Percentiles rank a stretch among this genome's conserved stretches.
Conservation (phyloP, 73 alveolate genomes). For the Blepharisma japonicum region DNA sequence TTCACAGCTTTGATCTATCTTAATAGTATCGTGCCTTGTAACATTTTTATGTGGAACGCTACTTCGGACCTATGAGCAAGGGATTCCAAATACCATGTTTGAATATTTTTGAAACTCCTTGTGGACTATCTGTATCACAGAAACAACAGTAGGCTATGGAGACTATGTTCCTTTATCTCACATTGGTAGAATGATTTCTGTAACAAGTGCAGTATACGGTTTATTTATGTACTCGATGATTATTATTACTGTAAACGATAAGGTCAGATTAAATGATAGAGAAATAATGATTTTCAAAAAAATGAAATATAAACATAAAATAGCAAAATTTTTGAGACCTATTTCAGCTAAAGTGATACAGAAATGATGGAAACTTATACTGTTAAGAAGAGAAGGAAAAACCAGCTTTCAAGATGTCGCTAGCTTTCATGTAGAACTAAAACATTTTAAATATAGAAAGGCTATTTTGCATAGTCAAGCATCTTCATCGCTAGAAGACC, state of each 20-base stretch:
- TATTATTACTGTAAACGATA: neutral
- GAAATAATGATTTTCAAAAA: neutral
- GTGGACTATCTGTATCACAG: conserved; percentile 1
- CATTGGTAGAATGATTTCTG: neutral
- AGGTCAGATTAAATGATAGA: neutral
- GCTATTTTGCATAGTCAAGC: neutral
- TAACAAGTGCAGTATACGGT: neutral
- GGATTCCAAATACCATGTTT: neutral
- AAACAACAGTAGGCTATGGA: conserved; percentile 22
- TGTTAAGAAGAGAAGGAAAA: neutral
- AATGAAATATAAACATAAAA: neutral
- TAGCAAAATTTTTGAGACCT: neutral
- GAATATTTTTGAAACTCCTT: neutral
- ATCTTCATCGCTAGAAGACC: neutral
- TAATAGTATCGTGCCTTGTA: too few species aligned
- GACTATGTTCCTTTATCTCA: neutral
- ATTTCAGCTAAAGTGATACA: neutral
- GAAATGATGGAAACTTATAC: neutral
- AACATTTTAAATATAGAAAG: neutral
- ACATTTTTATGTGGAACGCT: too few species aligned
- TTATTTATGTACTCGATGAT: conserved; percentile 5
- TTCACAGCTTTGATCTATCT: too few species aligned
- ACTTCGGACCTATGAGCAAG: neutral
- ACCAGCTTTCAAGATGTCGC: neutral
- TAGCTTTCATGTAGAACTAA: neutral